These are phyloP conservation scores for Cornus suecica DNA, from an alignment of 148 eudicot species.

Conservation along the genomic window DNA sequence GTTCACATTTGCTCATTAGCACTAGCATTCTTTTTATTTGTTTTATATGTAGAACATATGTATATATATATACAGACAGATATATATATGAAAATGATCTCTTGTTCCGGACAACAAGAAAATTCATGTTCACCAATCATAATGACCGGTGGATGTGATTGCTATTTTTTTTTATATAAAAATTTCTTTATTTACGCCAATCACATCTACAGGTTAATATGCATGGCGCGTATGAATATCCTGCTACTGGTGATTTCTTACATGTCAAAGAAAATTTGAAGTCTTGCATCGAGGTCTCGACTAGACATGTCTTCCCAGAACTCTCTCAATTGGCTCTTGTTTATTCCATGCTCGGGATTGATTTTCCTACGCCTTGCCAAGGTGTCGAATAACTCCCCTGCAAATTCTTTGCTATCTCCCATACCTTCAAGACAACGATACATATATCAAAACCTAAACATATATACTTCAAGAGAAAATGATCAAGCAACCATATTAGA, in stretches of 20 bases:
- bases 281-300: slow-evolving; percentile 71
- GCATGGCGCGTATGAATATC: too few species aligned
- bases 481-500: too few species aligned
- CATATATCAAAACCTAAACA: too few species aligned
- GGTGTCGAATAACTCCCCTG: slow-evolving; percentile 70
- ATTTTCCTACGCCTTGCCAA: slow-evolving; percentile 68
- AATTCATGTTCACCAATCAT: too few species aligned
- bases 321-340: slow-evolving; percentile 48
- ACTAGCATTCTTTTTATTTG: background rate
- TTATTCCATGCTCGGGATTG: slow-evolving; percentile 61
- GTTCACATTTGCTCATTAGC: background rate
- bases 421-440: slow-evolving; percentile 41
- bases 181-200: too few species aligned
- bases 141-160: too few species aligned
- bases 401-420: slow-evolving; percentile 75
- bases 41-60: background rate
- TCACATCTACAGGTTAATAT: too few species aligned
- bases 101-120: too few species aligned
- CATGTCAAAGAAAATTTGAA: slow-evolving; percentile 94
- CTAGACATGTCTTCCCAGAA: slow-evolving; percentile 94
- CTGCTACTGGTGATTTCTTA: too few species aligned
- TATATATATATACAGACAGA: background rate
- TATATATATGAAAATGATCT: background rate
- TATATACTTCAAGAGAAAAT: too few species aligned
- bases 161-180: too few species aligned